A percentile compares a stretch with the other conserved stretches of the same genome.
These are phyloP conservation scores for Priceomyces haplophilus DNA, from an alignment of 805 yeast species.

Conservation along the genomic window DNA sequence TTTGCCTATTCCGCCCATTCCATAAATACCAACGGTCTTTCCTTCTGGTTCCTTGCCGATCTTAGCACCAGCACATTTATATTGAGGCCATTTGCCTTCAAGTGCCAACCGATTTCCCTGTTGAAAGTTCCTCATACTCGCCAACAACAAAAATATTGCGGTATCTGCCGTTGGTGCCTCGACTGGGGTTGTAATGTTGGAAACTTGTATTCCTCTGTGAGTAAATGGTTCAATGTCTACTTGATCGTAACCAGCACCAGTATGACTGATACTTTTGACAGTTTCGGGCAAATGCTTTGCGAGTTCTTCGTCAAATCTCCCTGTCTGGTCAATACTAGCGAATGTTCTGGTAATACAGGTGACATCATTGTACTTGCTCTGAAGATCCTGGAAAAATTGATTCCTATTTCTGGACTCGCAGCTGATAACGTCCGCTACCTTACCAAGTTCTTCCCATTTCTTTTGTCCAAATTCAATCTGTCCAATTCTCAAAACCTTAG, in stretches of 20 bases:
- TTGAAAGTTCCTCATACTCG: constrained; percentile 68
- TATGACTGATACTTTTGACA: constrained; percentile 53
- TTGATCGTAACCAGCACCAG: constrained; percentile 79
- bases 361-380: constrained; percentile 43
- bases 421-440: constrained; percentile 38
- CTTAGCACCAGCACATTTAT: constrained; percentile 48
- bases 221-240: constrained; percentile 55
- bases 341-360: constrained; percentile 52
- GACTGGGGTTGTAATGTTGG: constrained; percentile 65
- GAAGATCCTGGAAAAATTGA: constrained; percentile 43
- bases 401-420: constrained; percentile 34
- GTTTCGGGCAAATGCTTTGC: constrained; percentile 51
- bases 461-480: constrained; percentile 55
- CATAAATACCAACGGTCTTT: constrained; percentile 73
- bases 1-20: constrained; percentile 89
- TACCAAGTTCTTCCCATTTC: constrained; percentile 59
- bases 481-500: constrained; percentile 67
- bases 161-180: constrained; percentile 72
- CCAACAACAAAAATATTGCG: constrained; percentile 58
- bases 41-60: constrained; percentile 76
- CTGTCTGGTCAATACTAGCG: constrained; percentile 50
- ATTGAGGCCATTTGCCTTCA: constrained; percentile 60
- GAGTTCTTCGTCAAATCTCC: constrained; percentile 63
- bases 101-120: constrained; percentile 50
- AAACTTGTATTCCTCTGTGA: constrained; percentile 55